Evolutionary conservation across 164 flowering plant species (phyloP).

Genomic region (Chimonanthus salicifolius): DNA sequence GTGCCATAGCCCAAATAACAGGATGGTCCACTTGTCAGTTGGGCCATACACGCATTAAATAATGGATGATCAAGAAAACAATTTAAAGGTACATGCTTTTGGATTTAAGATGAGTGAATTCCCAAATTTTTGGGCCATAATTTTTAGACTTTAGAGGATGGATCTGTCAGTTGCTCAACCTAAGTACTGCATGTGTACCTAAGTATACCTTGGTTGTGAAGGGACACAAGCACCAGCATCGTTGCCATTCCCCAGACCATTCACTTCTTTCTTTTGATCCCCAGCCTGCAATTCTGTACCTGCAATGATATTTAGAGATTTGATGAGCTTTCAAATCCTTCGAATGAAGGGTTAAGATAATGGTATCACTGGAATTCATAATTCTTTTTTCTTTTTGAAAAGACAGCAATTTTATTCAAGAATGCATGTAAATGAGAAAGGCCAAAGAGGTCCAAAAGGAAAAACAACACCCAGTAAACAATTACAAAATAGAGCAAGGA

Average conservation of each 20-base stretch:
- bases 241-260: slow-evolving; percentile 3
- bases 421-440: too few relatives aligned
- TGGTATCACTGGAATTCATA: not conserved
- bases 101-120: not conserved
- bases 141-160: too few relatives aligned
- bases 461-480: too few relatives aligned
- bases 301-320: slow-evolving; percentile 14
- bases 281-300: slow-evolving; percentile 17
- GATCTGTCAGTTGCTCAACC: too few relatives aligned
- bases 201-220: slow-evolving; percentile 25
- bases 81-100: not conserved
- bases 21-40: not conserved
- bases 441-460: too few relatives aligned
- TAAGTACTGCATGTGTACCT: too few relatives aligned
- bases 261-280: not conserved
- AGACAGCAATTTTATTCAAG: too few relatives aligned
- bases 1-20: not conserved
- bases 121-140: not conserved
- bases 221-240: slow-evolving; percentile 30
- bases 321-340: slow-evolving; percentile 7
- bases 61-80: not conserved
- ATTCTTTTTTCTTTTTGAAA: too few relatives aligned
- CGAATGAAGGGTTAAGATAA: not conserved
- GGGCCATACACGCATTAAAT: not conserved
- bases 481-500: too few relatives aligned